Base-by-base conservation (phyloP, 768 basidiomycete genomes). In the Mycena albidolilacea region DNA sequence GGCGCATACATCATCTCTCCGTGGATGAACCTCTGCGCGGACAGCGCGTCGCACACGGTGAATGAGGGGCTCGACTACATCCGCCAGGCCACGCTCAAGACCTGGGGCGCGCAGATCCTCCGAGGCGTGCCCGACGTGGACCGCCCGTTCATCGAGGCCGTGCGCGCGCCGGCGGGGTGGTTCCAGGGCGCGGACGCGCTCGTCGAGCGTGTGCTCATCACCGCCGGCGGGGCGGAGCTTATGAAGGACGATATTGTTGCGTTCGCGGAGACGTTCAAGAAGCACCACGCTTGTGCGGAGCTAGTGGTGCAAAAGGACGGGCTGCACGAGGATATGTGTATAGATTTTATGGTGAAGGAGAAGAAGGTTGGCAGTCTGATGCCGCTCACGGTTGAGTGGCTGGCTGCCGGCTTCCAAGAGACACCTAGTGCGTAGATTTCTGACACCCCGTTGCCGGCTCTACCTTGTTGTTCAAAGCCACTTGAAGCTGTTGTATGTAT, bases 261-360 rank as follows among this genome's bases (percentile, higher is more conserved):
- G 5, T 73, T 82, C 39, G 78, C 67, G 38, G 75, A 78, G 63
- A 57, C 71, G 21, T 65, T 84, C 5, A 70, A 70, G 14, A 78
- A 78, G 55, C 52, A 78, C 7, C 72, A 78, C 30, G 39, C 64
- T 0, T 52, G 72, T 9, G 69, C 75, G 60, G 72, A 75, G 39
- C 70, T 82, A 30, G 73, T 79, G 10, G 59, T 83, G 39, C 83
- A 85, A 70, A 70, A 78, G 38, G 68, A 76, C 46, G 85, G 84
- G 0, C 76, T 85, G 15, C 85, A 86, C 64, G 80, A 83, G 68
- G 84, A 85, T 66, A 79, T 80, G 52, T 82, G 76, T 46, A 74
- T 82, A 35, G 83, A 85, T 43, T 80, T 80, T 46, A 17, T 77
- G 21, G 66, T 64, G 1, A 69, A 60, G 8, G 79, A 79, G 63